Evolutionary conservation across 2,329 filamentous ascomycete species (phyloP), one percentile per base, ranked within the genome.

Genomic region (Penicillium brevicompactum): DNA sequence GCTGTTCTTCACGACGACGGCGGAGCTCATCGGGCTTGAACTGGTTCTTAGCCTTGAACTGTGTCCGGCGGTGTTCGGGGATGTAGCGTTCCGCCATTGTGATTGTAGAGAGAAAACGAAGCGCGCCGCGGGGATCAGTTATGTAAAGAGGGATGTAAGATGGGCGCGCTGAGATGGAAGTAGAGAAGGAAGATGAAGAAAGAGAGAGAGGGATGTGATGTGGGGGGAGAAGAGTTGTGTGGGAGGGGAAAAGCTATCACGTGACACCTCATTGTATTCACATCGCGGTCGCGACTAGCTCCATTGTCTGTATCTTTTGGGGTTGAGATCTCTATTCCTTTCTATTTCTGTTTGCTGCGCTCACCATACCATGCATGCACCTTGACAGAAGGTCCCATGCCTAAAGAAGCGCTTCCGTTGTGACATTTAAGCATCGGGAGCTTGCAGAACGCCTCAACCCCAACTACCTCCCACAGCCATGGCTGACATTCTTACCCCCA

Each of bases 1-100:
- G 94, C 79, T 97, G 92, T 80, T 99, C 94, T 78, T 99, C 94
- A 74, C 94, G 94, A 75, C 94, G 94, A 72, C 94, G 92, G 75
- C 94, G 91, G 65, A 99, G 88, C 82, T 99, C 94, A 77, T 99
- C 94, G 70, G 93, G 93, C 87, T 97, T 97, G 85, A 99, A 97
- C 72, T 91, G 91, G 80, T 91, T 93, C 86, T 97, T 97, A 53
- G 94, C 94, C 89, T 99, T 99, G 88, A 96, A 99, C 82, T 96
- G 92, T 65, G 91, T 97, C 75, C 94, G 92, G 78, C 94, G 92
- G 84, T 99, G 94, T 83, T 99, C 94, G 77, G 94, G 94, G 73
- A 99, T 99, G 83, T 97, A 99, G 73, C 94, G 91, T 78, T 99
- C 94, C 78, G 94, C 90, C 94, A 99, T 99, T 80, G 70, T 87